These are phyloP conservation scores for Eudorina sp. DNA, from an alignment of 139 green algal species.

Conservation along the genomic window DNA sequence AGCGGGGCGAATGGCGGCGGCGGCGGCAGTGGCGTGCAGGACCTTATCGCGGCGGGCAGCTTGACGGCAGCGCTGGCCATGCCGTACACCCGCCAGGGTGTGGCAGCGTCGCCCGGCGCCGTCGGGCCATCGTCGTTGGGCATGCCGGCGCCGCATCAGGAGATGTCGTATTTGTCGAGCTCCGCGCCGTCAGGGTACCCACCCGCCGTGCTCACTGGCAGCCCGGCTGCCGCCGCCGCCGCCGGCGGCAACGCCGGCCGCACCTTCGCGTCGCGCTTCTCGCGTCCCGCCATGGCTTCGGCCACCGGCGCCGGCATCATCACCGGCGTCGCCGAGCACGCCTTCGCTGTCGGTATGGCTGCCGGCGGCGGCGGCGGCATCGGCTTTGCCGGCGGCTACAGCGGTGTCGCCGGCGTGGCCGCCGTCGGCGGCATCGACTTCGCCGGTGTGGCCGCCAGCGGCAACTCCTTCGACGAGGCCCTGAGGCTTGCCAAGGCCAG, in stretches of 20 bases:
- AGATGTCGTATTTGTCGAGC: conserved; percentile 1
- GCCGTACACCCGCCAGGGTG: background rate
- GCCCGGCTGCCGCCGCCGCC: background rate
- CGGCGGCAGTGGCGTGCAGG: background rate
- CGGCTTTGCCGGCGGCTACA: too few relatives aligned
- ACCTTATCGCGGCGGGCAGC: background rate
- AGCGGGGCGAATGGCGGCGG: too few relatives aligned
- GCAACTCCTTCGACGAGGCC: conserved; percentile 19
- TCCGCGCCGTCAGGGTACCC: background rate
- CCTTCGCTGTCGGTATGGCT: background rate
- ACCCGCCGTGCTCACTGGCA: background rate
- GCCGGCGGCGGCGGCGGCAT: background rate
- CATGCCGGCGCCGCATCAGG: background rate
- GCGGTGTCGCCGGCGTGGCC: too few relatives aligned
- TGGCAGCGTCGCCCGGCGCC: background rate
- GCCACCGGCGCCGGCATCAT: background rate
- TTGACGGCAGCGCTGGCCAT: conserved; percentile 10
- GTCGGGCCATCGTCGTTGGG: background rate
- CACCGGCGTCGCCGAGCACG: background rate
- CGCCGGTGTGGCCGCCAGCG: too few relatives aligned
- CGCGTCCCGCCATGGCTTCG: background rate
- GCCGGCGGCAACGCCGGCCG: background rate
- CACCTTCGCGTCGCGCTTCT: background rate
- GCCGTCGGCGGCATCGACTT: too few relatives aligned
- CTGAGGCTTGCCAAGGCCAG: background rate